Evolutionary conservation across 331 rosid genomes (phyloP).

Genomic region (Ulmus americana): DNA sequence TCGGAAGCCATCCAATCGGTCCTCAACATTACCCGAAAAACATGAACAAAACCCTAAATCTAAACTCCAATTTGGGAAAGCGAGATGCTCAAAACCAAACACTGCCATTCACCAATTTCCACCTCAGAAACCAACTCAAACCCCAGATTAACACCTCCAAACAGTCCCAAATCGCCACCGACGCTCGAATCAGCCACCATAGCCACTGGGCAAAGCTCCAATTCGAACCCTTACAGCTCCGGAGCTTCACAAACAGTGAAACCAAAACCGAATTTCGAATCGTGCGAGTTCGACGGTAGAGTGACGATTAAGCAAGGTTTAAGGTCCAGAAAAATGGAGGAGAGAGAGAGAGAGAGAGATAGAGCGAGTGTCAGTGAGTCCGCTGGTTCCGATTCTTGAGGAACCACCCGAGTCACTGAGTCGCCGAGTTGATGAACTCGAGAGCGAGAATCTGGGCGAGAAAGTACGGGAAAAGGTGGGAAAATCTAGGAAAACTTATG

Average conservation of each 20-base stretch:
- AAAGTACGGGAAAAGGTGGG: constrained; percentile 53
- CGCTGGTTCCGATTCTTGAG: constrained; percentile 29
- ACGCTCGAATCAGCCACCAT: constrained; percentile 52
- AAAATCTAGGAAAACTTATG: constrained; percentile 49
- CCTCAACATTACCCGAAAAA: constrained; percentile 45
- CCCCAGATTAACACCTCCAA: constrained; percentile 33
- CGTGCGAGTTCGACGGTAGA: background rate
- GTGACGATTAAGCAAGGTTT: background rate
- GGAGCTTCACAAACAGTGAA: constrained; percentile 19
- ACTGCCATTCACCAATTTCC: constrained; percentile 62
- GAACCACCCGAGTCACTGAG: constrained; percentile 11
- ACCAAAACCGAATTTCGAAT: constrained; percentile 23
- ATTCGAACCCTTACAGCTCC: constrained; percentile 28
- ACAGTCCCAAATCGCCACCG: constrained; percentile 35
- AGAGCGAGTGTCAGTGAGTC: constrained; percentile 12
- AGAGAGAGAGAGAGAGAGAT: background rate
- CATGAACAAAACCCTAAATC: constrained; percentile 42
- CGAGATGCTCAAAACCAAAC: constrained; percentile 52
- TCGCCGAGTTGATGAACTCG: constrained; percentile 18
- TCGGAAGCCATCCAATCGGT: constrained; percentile 81
- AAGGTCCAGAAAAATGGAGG: background rate
- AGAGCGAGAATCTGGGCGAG: constrained; percentile 36
- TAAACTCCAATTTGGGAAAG: constrained; percentile 39
- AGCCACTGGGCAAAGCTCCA: constrained; percentile 26
- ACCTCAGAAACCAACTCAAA: constrained; percentile 34